Conservation (phyloP, 176 grass and related monocot species). For the Themeda triandra region DNA sequence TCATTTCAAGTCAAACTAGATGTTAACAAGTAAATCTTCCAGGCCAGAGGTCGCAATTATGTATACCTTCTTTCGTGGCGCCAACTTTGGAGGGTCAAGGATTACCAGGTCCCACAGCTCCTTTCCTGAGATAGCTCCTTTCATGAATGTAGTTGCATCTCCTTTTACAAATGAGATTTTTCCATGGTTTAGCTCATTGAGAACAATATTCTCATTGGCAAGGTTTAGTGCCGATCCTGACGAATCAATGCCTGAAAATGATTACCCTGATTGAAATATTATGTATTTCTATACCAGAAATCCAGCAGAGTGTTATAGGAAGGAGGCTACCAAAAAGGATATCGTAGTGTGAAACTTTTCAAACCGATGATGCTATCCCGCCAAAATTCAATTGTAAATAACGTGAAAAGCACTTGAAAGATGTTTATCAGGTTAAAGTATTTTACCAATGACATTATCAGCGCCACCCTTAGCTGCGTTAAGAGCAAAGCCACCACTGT, state of each 20-base stretch:
- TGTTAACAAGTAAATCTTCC: background rate
- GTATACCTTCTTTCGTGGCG: constrained; percentile 82
- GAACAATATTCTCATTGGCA: constrained; percentile 78
- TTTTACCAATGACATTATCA: constrained; percentile 84
- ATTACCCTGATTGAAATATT: constrained; percentile 4
- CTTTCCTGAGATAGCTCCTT: constrained; percentile 64
- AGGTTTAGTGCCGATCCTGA: constrained; percentile 77
- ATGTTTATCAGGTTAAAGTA: constrained; percentile 39
- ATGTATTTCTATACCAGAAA: background rate
- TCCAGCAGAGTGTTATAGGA: constrained; percentile 1
- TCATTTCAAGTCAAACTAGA: background rate
- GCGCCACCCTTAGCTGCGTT: constrained; percentile 69
- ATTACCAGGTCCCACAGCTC: constrained; percentile 86
- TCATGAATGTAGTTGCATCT: constrained; percentile 89
- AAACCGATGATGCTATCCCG: background rate
- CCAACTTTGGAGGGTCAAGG: constrained; percentile 94
- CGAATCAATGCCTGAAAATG: constrained; percentile 90
- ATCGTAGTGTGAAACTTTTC: background rate
- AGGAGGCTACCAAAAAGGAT: background rate
- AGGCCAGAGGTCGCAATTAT: background rate
- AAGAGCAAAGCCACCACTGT: constrained; percentile 85
- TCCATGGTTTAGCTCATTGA: constrained; percentile 57
- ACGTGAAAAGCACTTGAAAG: constrained; percentile 21
- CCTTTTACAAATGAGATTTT: constrained; percentile 78
- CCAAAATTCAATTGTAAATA: constrained; percentile 1